These are phyloP conservation scores for Aphelidium insulamus DNA, from an alignment of 371 early-diverging fungal genomes.

Conservation along the genomic window DNA sequence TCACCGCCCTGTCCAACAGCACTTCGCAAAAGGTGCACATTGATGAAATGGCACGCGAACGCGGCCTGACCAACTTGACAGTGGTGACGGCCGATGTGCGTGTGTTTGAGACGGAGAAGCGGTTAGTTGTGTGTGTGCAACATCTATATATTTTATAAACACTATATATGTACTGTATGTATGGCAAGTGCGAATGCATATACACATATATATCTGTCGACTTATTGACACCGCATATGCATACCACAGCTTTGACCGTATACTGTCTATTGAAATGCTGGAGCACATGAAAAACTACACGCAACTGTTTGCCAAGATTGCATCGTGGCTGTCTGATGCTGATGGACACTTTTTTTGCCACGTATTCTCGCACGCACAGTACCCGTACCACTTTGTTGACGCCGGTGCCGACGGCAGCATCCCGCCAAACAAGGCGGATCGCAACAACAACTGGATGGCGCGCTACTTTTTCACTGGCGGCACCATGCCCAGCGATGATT, in stretches of 20 bases:
- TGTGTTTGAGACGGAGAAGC: constrained; percentile 6
- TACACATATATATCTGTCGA: background rate
- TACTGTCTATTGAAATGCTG: constrained; percentile 32
- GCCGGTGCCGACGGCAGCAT: too few relatives aligned
- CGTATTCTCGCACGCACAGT: constrained; percentile 20
- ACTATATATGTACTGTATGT: background rate
- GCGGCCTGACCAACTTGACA: constrained; percentile 18
- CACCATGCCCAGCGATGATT: constrained; percentile 20
- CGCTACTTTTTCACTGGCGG: constrained; percentile 33
- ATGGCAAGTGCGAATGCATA: background rate
- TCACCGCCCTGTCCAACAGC: constrained; percentile 28
- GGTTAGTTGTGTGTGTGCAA: background rate
- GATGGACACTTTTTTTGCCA: constrained; percentile 24
- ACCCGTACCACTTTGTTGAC: constrained; percentile 35
- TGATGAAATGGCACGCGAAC: constrained; percentile 7
- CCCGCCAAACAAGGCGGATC: too few relatives aligned
- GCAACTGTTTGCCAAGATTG: constrained; percentile 17
- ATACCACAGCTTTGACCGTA: constrained; percentile 27
- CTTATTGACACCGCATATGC: too few relatives aligned
- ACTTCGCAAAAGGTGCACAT: constrained; percentile 20
- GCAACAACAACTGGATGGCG: constrained; percentile 33
- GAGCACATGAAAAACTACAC: constrained; percentile 38
- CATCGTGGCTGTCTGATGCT: constrained; percentile 19
- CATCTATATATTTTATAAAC: background rate
- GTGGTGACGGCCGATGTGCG: constrained; percentile 27